phyloP scores from a whole-genome alignment of 106 monocot species.

The Dioscorea dumetorum region DNA sequence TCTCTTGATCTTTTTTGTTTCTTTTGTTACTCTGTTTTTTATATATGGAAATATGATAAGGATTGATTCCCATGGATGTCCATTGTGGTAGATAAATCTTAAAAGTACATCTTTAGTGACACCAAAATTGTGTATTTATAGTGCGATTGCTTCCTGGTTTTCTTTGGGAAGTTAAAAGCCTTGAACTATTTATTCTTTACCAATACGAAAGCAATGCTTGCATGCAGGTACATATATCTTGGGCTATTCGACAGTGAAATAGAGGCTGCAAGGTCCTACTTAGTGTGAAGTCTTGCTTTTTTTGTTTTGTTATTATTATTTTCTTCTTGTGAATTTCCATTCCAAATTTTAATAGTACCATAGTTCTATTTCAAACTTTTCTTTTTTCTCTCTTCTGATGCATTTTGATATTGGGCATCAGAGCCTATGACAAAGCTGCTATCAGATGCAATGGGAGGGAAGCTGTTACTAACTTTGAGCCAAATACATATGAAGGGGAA shows the following conservation, averaged over 20 bases:
- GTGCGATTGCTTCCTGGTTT: too few relatives aligned
- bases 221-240: slow-evolving; percentile 73
- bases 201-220: slow-evolving; percentile 7
- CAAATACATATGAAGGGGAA: slow-evolving; percentile 52
- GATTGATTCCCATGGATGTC: background rate
- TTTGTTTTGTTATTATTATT: background rate
- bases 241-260: slow-evolving; percentile 64
- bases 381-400: background rate
- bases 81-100: background rate
- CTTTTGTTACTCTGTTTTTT: background rate
- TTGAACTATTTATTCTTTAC: background rate
- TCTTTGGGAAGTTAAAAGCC: too few relatives aligned
- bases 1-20: background rate
- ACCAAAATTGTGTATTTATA: background rate
- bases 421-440: slow-evolving; percentile 87
- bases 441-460: slow-evolving; percentile 84
- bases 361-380: background rate
- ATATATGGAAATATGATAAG: background rate
- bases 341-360: background rate
- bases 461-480: slow-evolving; percentile 87
- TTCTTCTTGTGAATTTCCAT: background rate
- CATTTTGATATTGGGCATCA: background rate
- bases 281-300: background rate
- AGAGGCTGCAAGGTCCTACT: slow-evolving; percentile 66
- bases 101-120: background rate